Evolutionary conservation across 208 protist genomes (phyloP).

Genomic region (Herpetomonas tarakana): DNA sequence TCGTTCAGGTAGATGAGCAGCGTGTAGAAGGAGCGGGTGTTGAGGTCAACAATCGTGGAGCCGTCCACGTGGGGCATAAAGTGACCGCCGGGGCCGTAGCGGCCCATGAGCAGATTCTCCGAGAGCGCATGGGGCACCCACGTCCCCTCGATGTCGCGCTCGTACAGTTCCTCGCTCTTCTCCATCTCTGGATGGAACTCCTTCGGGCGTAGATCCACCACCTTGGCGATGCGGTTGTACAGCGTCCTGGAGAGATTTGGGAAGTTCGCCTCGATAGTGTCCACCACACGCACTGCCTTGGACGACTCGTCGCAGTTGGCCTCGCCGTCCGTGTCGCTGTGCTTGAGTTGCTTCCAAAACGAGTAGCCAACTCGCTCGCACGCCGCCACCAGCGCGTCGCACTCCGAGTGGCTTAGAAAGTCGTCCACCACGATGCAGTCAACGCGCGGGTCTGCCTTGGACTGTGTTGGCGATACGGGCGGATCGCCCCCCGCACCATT

Average conservation of each 20-base stretch:
- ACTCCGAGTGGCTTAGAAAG: slow-evolving; percentile 71
- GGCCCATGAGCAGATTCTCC: slow-evolving; percentile 73
- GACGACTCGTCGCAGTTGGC: slow-evolving; percentile 28
- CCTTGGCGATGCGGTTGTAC: slow-evolving; percentile 53
- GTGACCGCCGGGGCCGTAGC: slow-evolving; percentile 83
- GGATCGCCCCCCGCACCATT: neutral
- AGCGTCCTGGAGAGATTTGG: slow-evolving; percentile 53
- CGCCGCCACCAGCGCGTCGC: slow-evolving; percentile 52
- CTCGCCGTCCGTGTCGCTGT: slow-evolving; percentile 34
- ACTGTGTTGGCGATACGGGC: slow-evolving; percentile 9
- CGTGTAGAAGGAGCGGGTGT: slow-evolving; percentile 88
- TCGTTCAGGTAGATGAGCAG: slow-evolving; percentile 90
- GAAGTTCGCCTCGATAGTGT: slow-evolving; percentile 87
- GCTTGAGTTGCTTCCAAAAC: slow-evolving; percentile 63
- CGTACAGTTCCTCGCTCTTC: slow-evolving; percentile 57
- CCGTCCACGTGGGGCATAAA: slow-evolving; percentile 92
- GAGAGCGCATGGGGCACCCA: slow-evolving; percentile 77
- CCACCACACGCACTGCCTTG: slow-evolving; percentile 68
- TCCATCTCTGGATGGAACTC: slow-evolving; percentile 51
- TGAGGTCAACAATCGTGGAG: slow-evolving; percentile 80
- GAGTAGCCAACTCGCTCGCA: slow-evolving; percentile 81
- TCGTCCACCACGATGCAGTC: slow-evolving; percentile 82
- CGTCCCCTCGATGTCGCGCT: slow-evolving; percentile 72
- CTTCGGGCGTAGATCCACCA: slow-evolving; percentile 58
- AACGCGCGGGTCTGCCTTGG: slow-evolving; percentile 15